phyloP scores from a whole-genome alignment of 495 filamentous ascomycete species.

The Cercophora sp. region DNA sequence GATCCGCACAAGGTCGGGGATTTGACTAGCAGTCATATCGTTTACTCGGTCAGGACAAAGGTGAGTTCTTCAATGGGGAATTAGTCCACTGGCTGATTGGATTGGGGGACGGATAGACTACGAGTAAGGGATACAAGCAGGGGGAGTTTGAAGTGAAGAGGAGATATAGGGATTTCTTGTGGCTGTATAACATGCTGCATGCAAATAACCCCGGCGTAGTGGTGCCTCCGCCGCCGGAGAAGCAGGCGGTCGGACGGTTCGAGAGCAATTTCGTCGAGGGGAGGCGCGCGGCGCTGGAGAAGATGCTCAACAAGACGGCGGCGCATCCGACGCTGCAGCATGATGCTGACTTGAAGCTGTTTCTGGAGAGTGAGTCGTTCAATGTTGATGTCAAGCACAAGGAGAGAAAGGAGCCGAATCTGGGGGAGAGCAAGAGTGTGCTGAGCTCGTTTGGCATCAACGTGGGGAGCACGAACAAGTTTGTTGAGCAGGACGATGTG shows the following conservation, averaged over 20 bases:
- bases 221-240: conserved; percentile 94
- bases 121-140: conserved; percentile 90
- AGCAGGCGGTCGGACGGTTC: conserved; percentile 94
- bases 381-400: conserved; percentile 97
- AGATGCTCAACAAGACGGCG: conserved; percentile 95
- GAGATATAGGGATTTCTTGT: conserved; percentile 93
- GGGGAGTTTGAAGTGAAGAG: conserved; percentile 87
- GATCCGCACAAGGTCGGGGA: conserved; percentile 98
- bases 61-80: conserved; percentile 57
- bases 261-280: conserved; percentile 96
- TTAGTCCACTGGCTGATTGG: no score
- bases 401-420: conserved; percentile 80
- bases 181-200: conserved; percentile 92
- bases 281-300: conserved; percentile 80
- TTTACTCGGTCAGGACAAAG: conserved; percentile 92
- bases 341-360: conserved; percentile 90
- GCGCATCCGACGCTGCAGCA: conserved; percentile 87
- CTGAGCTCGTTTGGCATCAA: conserved; percentile 77
- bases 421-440: conserved; percentile 90
- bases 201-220: conserved; percentile 92
- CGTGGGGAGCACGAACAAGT: conserved; percentile 72
- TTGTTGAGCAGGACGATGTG: conserved; percentile 96
- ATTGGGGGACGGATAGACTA: conserved; percentile 59
- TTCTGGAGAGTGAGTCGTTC: conserved; percentile 92
- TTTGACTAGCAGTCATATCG: conserved; percentile 92